Conservation (phyloP, 2,329 filamentous ascomycete species). For the Xylaria sp. region DNA sequence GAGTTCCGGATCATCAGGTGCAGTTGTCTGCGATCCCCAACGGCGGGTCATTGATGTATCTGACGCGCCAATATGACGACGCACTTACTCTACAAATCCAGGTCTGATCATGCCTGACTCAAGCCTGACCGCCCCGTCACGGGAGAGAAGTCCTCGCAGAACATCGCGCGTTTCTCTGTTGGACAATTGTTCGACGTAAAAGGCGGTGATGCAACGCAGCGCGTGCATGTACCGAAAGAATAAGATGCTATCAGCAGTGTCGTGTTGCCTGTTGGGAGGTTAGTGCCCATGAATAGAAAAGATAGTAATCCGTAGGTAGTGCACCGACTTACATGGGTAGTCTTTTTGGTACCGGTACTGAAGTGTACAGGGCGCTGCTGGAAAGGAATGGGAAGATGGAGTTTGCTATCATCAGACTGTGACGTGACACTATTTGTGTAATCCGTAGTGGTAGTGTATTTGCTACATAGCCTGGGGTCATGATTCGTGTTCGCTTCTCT, state of each 20-base stretch:
- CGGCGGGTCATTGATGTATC: constrained; percentile 6
- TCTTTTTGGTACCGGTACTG: not conserved
- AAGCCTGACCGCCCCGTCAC: constrained; percentile 1
- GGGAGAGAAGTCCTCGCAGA: not conserved
- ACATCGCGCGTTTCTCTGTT: not conserved
- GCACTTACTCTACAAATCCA: constrained; percentile 4
- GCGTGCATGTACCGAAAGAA: not conserved
- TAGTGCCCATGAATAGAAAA: not conserved
- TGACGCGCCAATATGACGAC: constrained; percentile 13
- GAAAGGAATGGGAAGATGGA: constrained; percentile 11
- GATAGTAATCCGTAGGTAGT: not conserved
- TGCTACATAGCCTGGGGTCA: constrained; percentile 6
- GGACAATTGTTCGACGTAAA: not conserved
- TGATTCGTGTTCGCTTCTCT: constrained; percentile 16
- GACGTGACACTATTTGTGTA: constrained; percentile 9
- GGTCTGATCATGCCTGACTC: constrained; percentile 1
- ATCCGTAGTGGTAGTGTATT: not conserved
- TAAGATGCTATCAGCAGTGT: not conserved
- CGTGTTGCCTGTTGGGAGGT: not conserved
- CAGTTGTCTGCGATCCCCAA: not conserved
- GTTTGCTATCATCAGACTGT: constrained; percentile 9
- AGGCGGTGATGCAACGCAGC: not conserved
- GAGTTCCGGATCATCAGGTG: not conserved
- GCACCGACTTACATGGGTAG: not conserved
- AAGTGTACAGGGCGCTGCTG: not conserved